Base-by-base conservation (phyloP, 2,329 filamentous ascomycete species). In the Nigrospora oryzae region DNA sequence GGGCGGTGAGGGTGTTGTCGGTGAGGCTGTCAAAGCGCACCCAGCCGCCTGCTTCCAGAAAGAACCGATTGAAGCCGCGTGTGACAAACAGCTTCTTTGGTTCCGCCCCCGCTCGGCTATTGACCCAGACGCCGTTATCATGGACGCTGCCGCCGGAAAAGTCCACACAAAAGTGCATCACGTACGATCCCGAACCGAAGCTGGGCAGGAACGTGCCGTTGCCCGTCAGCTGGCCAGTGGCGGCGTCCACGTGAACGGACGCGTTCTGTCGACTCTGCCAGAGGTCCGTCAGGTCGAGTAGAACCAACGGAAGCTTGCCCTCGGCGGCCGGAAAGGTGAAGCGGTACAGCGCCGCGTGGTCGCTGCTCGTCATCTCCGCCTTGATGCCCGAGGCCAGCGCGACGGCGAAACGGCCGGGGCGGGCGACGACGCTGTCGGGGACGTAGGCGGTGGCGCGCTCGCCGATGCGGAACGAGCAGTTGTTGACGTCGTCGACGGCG, bases 241-340 rank as follows among this genome's bases (percentile, higher is more conserved):
- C 53, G 0, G 59, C 47, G 46, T 81, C 66, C 0, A 83, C 70
- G 5, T 61, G 63, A 16, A 80, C 64, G 3, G 63, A 69, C 1
- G 68, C 75, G 43, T 77, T 73, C 28, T 64, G 68, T 0, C 64
- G 58, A 38, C 74, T 71, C 46, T 73, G 62, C 28, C 77, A 74
- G 3, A 84, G 60, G 54, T 84, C 81, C n/a, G 70, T 73, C 19
- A 84, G 58, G 45, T 84, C 80, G 1, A 80, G 65, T 5, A 83
- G 56, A 13, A 84, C 67, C 8, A 83, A 59, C 0, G 80, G 79
- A 17, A 64, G 61, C 19, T 49, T 33, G 37, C 13, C 32, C 12
- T 36, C 11, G 4, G n/a, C 53, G 45, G 46, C 47, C 17, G 77
- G 73, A 48, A 82, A 83, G 0, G 68, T 73, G 50, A 84, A 80